These are phyloP conservation scores for Dioscorea cayenensis DNA, from an alignment of 116 monocot genomes.

Conservation along the genomic window DNA sequence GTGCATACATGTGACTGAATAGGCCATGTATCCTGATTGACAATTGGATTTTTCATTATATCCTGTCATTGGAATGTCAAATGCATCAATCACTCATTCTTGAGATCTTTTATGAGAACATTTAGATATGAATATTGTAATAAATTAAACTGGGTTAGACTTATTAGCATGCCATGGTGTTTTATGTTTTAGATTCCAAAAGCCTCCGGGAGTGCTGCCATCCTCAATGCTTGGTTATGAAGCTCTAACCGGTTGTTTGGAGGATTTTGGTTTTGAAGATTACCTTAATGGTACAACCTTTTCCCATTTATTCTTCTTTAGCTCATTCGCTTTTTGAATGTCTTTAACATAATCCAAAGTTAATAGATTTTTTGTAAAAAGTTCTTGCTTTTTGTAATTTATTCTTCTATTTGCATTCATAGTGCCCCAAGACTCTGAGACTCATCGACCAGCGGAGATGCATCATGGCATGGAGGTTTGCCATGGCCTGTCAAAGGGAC, in stretches of 20 bases:
- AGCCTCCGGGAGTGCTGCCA: slow-evolving; percentile 37
- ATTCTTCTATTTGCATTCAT: neutral
- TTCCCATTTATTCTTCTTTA: neutral
- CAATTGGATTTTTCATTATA: no score
- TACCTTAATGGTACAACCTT: slow-evolving; percentile 26
- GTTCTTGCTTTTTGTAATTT: neutral
- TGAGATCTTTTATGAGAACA: no score
- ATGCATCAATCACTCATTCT: no score
- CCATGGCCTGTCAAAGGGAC: slow-evolving; percentile 44
- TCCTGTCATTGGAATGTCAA: no score
- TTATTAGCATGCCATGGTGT: neutral
- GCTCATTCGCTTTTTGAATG: neutral
- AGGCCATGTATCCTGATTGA: no score
- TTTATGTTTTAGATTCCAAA: slow-evolving; percentile 29
- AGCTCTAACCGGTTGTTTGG: slow-evolving; percentile 33
- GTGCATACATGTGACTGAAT: neutral
- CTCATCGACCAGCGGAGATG: slow-evolving; percentile 28
- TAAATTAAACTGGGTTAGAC: neutral
- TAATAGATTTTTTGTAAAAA: neutral
- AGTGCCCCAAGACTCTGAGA: slow-evolving; percentile 52
- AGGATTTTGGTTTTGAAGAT: slow-evolving; percentile 40
- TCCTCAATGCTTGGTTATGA: slow-evolving; percentile 40
- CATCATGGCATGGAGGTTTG: slow-evolving; percentile 54
- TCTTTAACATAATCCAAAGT: neutral
- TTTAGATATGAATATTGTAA: neutral